Evolutionary conservation across 1,284 basidiomycete species (phyloP).

Genomic region (Anthracocystis walkeri): DNA sequence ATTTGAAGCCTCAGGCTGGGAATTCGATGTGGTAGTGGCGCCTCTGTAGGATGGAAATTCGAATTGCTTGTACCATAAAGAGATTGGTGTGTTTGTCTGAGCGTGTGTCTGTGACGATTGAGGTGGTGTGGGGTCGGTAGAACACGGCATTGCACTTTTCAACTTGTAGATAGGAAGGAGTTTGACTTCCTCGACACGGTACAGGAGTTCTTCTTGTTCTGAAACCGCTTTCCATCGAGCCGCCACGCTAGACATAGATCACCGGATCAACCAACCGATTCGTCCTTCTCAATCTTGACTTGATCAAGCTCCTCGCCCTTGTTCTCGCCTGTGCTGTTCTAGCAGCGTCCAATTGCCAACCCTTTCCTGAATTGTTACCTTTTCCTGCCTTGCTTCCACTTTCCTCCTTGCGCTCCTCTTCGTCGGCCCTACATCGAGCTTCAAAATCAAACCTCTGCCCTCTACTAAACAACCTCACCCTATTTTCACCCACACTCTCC

Average conservation of each 20-base stretch:
- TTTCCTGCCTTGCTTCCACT: not conserved
- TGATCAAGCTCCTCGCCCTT: constrained; percentile 21
- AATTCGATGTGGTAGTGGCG: constrained; percentile 4
- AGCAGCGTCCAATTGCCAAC: not conserved
- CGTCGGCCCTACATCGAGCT: constrained; percentile 8
- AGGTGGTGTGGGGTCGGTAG: too few relatives aligned
- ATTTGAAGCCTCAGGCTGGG: constrained; percentile 16
- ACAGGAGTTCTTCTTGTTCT: too few relatives aligned
- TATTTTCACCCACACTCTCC: not conserved
- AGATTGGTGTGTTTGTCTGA: not conserved
- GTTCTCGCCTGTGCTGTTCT: constrained; percentile 1
- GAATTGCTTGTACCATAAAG: not conserved
- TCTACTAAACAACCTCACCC: constrained; percentile 38
- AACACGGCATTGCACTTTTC: too few relatives aligned
- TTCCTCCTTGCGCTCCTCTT: constrained; percentile 3
- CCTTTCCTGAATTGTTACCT: constrained; percentile 1
- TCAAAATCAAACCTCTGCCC: constrained; percentile 38
- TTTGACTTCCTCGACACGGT: too few relatives aligned
- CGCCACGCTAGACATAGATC: constrained; percentile 31
- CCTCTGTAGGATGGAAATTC: constrained; percentile 2
- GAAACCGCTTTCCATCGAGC: not conserved
- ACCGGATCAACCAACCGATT: constrained; percentile 45
- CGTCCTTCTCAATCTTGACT: constrained; percentile 21
- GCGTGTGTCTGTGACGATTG: not conserved
- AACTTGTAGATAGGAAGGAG: too few relatives aligned